Base-by-base conservation (phyloP, 2,329 filamentous ascomycete species). In the Fusarium tupiense region DNA sequence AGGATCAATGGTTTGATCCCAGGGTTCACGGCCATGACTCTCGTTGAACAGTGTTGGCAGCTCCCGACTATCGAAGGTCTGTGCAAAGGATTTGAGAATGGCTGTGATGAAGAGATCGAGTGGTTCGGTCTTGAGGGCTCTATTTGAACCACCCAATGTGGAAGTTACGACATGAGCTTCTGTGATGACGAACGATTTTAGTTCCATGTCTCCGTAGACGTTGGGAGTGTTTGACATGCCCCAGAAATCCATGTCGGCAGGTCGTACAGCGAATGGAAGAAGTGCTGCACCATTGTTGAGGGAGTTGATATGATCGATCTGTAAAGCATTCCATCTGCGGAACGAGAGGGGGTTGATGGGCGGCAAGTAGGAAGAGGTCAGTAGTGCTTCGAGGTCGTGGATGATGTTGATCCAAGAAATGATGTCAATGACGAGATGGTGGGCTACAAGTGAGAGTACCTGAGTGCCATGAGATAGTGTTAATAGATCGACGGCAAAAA, bases 341-440 rank as follows among this genome's bases (percentile, higher is more conserved):
- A 86, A 86, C 0, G 81, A 70, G 65, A 86, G 13, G 46, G 69
- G 77, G 8, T 56, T 71, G 5, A 62, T 29, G 67, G 73, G 9
- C 61, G 71, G 9, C 1, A 72, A 66, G 8, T 29, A 47, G 3
- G 74, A 53, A 31, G 56, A 61, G 13, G 81, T 76, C 12, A 86
- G 73, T 2, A 84, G 68, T 11, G 80, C 78, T 61, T 87, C 85
- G 0, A 87, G 76, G 52, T 87, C 85, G 41, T 84, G 81, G 1
- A 86, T 73, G 4, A 87, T 77, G 7, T 85, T 80, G 13, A 84
- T 79, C 86, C 86, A 87, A 0, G 84, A 85, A 2, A 87, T 84
- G 8, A 87, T 73, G 59, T 87, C 85, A 22, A 87, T 80, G 3
- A 83, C 80, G 1, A 84, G 74, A 62, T 85, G 83, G 20, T 84